A percentile compares a stretch with the other conserved stretches of the same genome.
Evolutionary conservation across 495 filamentous ascomycete species (phyloP).

Genomic region (Trichocladium uniseriatum): DNA sequence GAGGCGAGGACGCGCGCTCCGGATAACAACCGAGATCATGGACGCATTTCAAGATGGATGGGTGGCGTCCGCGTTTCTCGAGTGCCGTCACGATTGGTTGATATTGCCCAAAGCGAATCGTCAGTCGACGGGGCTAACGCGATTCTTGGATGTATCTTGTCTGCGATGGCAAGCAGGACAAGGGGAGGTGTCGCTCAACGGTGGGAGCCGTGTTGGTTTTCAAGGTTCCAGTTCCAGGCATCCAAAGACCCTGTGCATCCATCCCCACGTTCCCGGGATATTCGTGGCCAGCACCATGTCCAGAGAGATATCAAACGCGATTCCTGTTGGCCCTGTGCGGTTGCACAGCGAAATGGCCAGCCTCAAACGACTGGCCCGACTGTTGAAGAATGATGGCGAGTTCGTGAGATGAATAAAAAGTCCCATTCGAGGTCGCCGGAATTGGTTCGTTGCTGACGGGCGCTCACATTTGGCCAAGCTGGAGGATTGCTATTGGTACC

Average conservation of each 20-base stretch:
- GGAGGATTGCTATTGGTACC: too few relatives aligned
- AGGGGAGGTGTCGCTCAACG: neutral
- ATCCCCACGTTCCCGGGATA: neutral
- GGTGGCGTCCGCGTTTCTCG: neutral
- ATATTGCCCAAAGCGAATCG: neutral
- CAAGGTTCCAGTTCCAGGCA: neutral
- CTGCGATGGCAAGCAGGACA: too few relatives aligned
- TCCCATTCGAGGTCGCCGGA: too few relatives aligned
- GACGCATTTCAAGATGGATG: neutral
- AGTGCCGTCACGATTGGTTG: neutral
- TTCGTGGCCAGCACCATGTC: neutral
- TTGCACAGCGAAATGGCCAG: neutral
- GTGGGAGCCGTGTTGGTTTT: neutral
- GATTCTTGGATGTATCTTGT: neutral
- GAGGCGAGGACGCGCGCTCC: neutral
- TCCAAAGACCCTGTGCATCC: slow-evolving; percentile 1
- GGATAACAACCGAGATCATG: neutral
- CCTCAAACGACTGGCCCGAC: too few relatives aligned
- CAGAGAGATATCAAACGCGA: neutral
- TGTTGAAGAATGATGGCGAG: too few relatives aligned
- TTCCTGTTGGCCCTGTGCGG: neutral
- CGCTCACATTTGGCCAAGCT: too few relatives aligned
- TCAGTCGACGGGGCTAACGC: slow-evolving; percentile 1
- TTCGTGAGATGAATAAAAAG: too few relatives aligned
- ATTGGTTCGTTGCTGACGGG: too few relatives aligned